Evolutionary conservation across 495 filamentous ascomycete species (phyloP).

Genomic region (Penicillium subrubescens): DNA sequence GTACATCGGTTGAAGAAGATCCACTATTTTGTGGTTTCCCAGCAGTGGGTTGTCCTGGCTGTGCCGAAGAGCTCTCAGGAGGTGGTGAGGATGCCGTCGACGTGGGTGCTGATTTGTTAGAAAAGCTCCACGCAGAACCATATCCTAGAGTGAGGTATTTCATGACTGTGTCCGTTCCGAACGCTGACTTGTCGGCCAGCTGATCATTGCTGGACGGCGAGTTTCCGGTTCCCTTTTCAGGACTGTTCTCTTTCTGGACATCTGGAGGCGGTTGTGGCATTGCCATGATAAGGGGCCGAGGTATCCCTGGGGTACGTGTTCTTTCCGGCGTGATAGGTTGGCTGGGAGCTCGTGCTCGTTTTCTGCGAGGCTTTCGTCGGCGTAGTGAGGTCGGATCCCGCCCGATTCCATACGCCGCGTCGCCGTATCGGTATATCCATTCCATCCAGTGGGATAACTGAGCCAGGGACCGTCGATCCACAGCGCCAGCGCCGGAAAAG

Average conservation of each 20-base stretch:
- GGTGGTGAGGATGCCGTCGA: conserved; percentile 10
- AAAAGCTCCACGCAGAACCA: conserved; percentile 58
- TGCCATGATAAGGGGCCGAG: conserved; percentile 45
- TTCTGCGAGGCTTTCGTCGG: conserved; percentile 41
- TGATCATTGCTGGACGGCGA: conserved; percentile 25
- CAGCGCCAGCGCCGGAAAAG: conserved; percentile 73
- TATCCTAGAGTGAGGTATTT: conserved; percentile 66
- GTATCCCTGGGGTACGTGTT: conserved; percentile 44
- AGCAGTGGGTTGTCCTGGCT: conserved; percentile 3
- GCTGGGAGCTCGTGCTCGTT: conserved; percentile 12
- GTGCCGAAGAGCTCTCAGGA: conserved; percentile 11
- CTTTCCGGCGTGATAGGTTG: conserved; percentile 29
- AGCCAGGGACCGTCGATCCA: conserved; percentile 65
- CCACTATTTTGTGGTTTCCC: conserved; percentile 4
- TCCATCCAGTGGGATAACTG: conserved; percentile 81
- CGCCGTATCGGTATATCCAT: conserved; percentile 74
- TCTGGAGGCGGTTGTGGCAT: conserved; percentile 25
- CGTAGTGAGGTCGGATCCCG: conserved; percentile 68
- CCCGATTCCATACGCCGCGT: conserved; percentile 76
- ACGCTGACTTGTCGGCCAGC: conserved; percentile 25
- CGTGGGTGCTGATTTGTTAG: conserved; percentile 30
- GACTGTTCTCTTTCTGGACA: conserved; percentile 6
- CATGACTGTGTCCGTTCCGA: conserved; percentile 52
- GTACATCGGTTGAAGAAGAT: conserved; percentile 1
- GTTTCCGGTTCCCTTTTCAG: conserved; percentile 18